Evolutionary conservation across 2,329 filamentous ascomycete species (phyloP).

Genomic region (Fusarium brachygibbosum): DNA sequence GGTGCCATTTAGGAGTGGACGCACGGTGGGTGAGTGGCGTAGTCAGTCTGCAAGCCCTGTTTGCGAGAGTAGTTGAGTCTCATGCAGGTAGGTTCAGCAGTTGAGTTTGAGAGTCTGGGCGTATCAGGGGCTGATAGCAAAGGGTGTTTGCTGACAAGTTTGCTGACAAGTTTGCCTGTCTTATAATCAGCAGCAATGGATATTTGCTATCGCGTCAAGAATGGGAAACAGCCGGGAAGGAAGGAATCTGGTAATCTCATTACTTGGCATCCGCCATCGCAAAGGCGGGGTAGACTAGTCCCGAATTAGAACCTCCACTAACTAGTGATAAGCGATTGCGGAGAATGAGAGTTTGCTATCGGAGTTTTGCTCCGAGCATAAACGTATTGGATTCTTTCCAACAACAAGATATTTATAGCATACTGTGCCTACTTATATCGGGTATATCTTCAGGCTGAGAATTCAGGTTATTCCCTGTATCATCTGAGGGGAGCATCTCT

Average conservation of each 20-base stretch:
- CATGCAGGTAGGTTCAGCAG: not conserved
- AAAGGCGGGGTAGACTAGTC: conserved; percentile 28
- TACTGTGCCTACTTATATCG: too few relatives aligned
- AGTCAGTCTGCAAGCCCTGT: not conserved
- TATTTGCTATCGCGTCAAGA: conserved; percentile 8
- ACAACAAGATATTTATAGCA: too few relatives aligned
- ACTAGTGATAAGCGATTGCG: not conserved
- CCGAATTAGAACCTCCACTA: not conserved
- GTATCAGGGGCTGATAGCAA: not conserved
- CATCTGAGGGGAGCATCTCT: not conserved
- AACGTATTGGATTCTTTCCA: too few relatives aligned
- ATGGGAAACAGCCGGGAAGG: not conserved
- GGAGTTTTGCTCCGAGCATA: not conserved
- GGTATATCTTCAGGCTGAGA: too few relatives aligned
- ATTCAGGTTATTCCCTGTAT: not conserved
- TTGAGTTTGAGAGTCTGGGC: not conserved
- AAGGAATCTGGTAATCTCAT: not conserved
- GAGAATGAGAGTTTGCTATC: not conserved
- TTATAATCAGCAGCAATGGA: too few relatives aligned
- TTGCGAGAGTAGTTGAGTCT: not conserved
- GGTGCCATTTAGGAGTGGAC: not conserved
- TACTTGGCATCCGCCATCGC: not conserved
- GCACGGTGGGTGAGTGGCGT: not conserved
- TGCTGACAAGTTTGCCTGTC: not conserved
- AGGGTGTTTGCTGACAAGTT: not conserved